Base-by-base conservation (phyloP, 805 yeast species). In the Cyberlindnera meyerae region DNA sequence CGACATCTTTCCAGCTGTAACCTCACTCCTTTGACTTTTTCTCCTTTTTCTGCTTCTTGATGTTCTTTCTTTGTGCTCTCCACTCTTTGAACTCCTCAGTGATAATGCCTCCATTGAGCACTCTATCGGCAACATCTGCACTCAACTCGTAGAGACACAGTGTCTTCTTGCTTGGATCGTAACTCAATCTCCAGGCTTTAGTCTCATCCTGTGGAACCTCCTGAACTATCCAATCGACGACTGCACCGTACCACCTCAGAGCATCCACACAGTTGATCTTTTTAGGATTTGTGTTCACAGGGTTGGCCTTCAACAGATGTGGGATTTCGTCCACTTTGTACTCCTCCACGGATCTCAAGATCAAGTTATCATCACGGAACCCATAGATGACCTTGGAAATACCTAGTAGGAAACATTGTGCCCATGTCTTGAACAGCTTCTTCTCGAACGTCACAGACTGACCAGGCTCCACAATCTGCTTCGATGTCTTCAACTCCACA, bases 351-450 rank as follows among this genome's bases (percentile, higher is more conserved):
- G 80, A 61, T 44, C 71, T 65, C 37, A 90, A 62, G n/a, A 71
- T 58, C 29, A 82, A 68, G 24, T 75, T 61, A 13, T 82, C 82
- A 55, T 87, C 94, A 48, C 96, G 71, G 60, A 83, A 93, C 0
- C 97, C 99, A 54, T 85, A 85, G 4, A 84, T 71, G 5, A 90
- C 70, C 40, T 74, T 73, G n/a, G 82, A 79, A 15, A 93, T 73
- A 4, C 98, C 98, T 30, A 86, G 68, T 16, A 93, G 65, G 58
- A 88, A 93, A 44, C 95, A 82, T 63, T 88, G 97, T 3, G 95
- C 86, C 99, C 99, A 93, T 0, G 94, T 72, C 43, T 68, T 73
- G 55, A 82, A 75, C 30, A 93, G 63, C 60, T 87, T 88, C 37
- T 69, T 71, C 54, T 90, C 96, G 54, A 90, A 87, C 14, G 56